Evolutionary conservation across 306 rosid species (phyloP).

Genomic region (Acacia melanoxylon): DNA sequence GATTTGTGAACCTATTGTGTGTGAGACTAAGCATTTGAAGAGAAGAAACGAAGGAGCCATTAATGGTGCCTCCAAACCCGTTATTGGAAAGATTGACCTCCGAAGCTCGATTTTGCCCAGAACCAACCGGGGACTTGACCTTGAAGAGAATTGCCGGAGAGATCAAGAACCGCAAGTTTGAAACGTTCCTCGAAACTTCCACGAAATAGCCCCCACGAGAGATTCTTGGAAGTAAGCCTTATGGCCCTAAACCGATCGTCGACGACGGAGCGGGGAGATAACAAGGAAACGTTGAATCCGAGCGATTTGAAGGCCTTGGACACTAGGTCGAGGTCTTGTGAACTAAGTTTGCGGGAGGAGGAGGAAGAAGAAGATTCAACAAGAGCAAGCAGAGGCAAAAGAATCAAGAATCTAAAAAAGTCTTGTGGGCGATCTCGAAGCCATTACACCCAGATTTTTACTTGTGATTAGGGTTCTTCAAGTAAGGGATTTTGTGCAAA

Average conservation of each 20-base stretch:
- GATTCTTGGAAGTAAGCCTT: conserved; percentile 57
- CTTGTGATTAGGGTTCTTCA: no score
- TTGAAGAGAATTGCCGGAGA: conserved; percentile 60
- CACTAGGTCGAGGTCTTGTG: conserved; percentile 41
- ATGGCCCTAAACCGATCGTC: conserved; percentile 41
- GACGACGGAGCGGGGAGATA: conserved; percentile 50
- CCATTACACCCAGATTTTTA: no score
- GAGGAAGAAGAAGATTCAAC: conserved; percentile 34
- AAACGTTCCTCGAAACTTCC: conserved; percentile 59
- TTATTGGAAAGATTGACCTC: conserved; percentile 60
- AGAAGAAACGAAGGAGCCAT: conserved; percentile 48
- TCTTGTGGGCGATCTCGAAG: no score
- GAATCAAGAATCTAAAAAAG: conserved; percentile 42
- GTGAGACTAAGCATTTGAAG: conserved; percentile 68
- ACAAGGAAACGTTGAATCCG: conserved; percentile 56
- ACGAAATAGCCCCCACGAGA: conserved; percentile 64
- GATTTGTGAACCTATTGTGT: conserved; percentile 59
- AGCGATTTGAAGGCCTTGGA: conserved; percentile 72
- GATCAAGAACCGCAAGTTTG: conserved; percentile 54
- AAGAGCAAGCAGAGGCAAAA: conserved; percentile 34
- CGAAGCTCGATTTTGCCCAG: conserved; percentile 46
- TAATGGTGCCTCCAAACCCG: conserved; percentile 65
- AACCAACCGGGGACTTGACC: conserved; percentile 70
- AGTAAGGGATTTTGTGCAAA: no score
- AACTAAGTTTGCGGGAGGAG: conserved; percentile 45